These are phyloP conservation scores for Paramyrothecium roridum DNA, from an alignment of 2,329 filamentous ascomycete species.

Conservation along the genomic window DNA sequence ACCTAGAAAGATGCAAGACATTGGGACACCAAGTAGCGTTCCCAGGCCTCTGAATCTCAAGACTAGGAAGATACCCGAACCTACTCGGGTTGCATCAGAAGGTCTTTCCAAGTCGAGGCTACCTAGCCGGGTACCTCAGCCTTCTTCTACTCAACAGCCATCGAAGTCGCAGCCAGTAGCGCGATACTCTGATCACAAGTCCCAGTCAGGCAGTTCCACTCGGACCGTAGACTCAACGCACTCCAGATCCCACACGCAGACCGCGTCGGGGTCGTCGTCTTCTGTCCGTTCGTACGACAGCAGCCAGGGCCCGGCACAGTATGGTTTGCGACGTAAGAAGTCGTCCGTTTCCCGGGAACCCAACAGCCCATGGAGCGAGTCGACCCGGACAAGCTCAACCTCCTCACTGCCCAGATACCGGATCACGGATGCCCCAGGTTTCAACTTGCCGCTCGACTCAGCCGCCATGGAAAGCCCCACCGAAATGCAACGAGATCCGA, in stretches of 20 bases:
- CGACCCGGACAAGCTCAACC: slow-evolving; percentile 36
- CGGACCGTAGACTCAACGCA: slow-evolving; percentile 27
- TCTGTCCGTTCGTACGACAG: slow-evolving; percentile 30
- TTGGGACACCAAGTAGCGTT: slow-evolving; percentile 11
- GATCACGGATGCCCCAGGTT: slow-evolving; percentile 28
- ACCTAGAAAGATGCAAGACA: slow-evolving; percentile 20
- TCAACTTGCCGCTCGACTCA: slow-evolving; percentile 35
- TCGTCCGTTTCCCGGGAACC: slow-evolving; percentile 40
- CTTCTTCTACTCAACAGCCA: slow-evolving; percentile 14
- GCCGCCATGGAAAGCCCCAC: slow-evolving; percentile 39
- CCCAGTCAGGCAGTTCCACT: slow-evolving; percentile 38
- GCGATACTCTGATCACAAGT: slow-evolving; percentile 33
- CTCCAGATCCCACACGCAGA: slow-evolving; percentile 25
- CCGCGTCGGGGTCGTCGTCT: slow-evolving; percentile 28
- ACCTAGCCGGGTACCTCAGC: slow-evolving; percentile 17
- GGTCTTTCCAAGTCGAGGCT: slow-evolving; percentile 11
- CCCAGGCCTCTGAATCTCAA: slow-evolving; percentile 18
- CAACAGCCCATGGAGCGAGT: slow-evolving; percentile 26
- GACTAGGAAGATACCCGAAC: slow-evolving; percentile 14
- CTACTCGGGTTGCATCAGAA: slow-evolving; percentile 11
- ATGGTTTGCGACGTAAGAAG: slow-evolving; percentile 47
- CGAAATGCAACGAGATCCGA: slow-evolving; percentile 37
- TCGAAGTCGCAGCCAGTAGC: slow-evolving; percentile 17
- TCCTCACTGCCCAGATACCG: slow-evolving; percentile 38
- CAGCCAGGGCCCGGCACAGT: slow-evolving; percentile 30